These are phyloP conservation scores for Melanopsichium pennsylvanicum DNA, from an alignment of 1,284 basidiomycete genomes.

Conservation along the genomic window DNA sequence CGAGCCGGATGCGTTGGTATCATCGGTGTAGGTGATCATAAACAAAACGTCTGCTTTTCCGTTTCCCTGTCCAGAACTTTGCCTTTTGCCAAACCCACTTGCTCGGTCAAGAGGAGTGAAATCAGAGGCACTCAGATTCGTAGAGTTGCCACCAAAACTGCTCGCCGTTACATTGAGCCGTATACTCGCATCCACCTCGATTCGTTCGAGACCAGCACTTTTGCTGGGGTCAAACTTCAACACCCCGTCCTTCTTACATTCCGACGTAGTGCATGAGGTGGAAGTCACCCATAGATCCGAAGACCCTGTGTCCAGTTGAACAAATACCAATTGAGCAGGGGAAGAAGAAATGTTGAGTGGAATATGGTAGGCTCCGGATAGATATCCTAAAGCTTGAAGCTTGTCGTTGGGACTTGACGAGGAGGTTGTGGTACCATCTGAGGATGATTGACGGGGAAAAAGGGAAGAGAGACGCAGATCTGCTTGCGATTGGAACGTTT, in stretches of 20 bases:
- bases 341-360: conserved; percentile 39
- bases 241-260: conserved; percentile 13
- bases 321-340: conserved; percentile 36
- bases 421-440: no score
- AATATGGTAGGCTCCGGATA: conserved; percentile 32
- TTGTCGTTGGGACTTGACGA: conserved; percentile 28
- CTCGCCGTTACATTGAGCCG: conserved; percentile 8
- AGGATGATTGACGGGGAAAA: no score
- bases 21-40: conserved; percentile 28
- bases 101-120: no score
- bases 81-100: not conserved
- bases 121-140: not conserved
- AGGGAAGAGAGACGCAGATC: no score
- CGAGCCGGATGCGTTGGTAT: conserved; percentile 16
- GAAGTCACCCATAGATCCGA: conserved; percentile 51
- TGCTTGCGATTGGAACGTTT: no score
- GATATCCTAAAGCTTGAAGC: conserved; percentile 21
- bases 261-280: conserved; percentile 6
- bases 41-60: conserved; percentile 21
- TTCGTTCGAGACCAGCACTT: conserved; percentile 11
- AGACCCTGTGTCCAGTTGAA: conserved; percentile 49
- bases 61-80: conserved; percentile 1
- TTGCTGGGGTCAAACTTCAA: conserved; percentile 22
- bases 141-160: conserved; percentile 9
- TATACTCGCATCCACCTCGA: conserved; percentile 7